These are phyloP conservation scores for Gastrodia elata DNA, from an alignment of 106 monocot genomes.

Conservation along the genomic window DNA sequence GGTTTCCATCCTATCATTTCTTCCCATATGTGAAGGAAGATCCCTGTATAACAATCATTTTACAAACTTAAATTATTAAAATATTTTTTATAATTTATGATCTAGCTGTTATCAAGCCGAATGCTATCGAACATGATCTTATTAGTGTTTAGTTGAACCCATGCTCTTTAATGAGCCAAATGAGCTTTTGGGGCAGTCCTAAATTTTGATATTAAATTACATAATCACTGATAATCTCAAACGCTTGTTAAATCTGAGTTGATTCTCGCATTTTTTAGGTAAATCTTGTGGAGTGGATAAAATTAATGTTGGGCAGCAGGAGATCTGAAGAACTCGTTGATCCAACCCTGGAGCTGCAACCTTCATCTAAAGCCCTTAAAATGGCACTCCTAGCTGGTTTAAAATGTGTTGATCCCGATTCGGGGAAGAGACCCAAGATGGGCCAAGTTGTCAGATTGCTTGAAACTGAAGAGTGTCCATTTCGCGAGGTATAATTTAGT, in stretches of 20 bases:
- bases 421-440: slow-evolving; percentile 57
- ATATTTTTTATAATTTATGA: no score
- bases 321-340: slow-evolving; percentile 55
- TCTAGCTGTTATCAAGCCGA: no score
- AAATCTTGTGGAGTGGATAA: slow-evolving; percentile 74
- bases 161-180: background rate
- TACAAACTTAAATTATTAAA: no score
- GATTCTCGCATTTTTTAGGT: slow-evolving; percentile 24
- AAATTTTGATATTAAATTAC: background rate
- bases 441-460: slow-evolving; percentile 64
- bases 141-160: background rate
- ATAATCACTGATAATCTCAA: background rate
- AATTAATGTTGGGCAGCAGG: slow-evolving; percentile 52
- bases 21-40: no score
- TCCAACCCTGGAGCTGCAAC: slow-evolving; percentile 30
- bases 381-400: slow-evolving; percentile 43
- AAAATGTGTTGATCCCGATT: slow-evolving; percentile 53
- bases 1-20: no score
- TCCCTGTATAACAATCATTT: no score
- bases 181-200: background rate
- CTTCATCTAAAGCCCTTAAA: slow-evolving; percentile 44
- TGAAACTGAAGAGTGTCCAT: slow-evolving; percentile 37
- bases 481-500: slow-evolving; percentile 44
- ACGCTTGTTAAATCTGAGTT: background rate
- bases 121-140: no score